Base-by-base conservation (phyloP, 768 basidiomycete genomes). In the Suillus discolor region DNA sequence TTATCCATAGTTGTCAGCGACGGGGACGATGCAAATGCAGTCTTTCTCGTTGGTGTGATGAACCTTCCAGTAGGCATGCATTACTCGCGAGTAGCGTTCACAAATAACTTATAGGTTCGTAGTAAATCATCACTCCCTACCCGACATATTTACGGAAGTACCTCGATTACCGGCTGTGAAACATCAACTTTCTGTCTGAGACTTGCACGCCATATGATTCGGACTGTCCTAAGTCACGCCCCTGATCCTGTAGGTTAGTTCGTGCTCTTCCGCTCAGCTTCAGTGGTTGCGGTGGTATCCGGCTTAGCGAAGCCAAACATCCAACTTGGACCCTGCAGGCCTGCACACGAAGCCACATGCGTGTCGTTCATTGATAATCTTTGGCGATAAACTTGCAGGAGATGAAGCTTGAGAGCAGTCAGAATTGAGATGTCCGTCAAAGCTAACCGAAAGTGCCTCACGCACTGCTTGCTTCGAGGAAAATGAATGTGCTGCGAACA, bases 241-340 rank as follows among this genome's bases (percentile, higher is more conserved):
- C 39, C 15, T 41, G 39, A 15, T 44, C 20, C 20, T 45, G 11
- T n/a, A 45, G 4, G 3, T 45, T 45, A 4, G 11, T n/a, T 5
- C 45, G 9, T 44, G 20, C 44, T 20, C 20, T 44, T 44, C 20
- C 20, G 1, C 44, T 45, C 20, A n/a, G 1, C 45, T 11, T 45
- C 44, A 45, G 44, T n/a, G 20, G 11, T 12, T 11, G 4, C 11
- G 9, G 20, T 11, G 11, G 20, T n/a, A 45, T 45, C 11, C 20
- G 12, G 11, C 45, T 4, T 45, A 11, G 20, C 45, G 84, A 64
- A 82, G 81, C 38, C 31, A 31, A 31, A 31, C 31, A 85, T 39
- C 62, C 77, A 75, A 65, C 79, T 84, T 39, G 66, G 68, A 41
- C 74, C 78, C 0, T 72, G 71, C 2, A 84, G 83, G 31, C 31